phyloP scores from a whole-genome alignment of 805 yeast species.

The Hanseniaspora pseudoguilliermondii region DNA sequence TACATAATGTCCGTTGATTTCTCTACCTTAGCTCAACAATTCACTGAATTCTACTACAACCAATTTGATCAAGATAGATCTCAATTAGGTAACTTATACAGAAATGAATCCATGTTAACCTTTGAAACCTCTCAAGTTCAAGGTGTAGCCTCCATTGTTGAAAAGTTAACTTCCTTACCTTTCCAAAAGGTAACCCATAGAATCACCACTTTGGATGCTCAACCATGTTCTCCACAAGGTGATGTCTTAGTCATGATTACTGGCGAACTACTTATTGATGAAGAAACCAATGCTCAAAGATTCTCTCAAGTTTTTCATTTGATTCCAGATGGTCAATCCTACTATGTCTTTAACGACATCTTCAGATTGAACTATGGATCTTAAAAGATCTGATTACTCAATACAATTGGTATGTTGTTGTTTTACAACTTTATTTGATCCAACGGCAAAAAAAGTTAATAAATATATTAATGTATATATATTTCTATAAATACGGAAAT shows the following conservation, averaged over 20 bases:
- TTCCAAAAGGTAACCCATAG: constrained; percentile 88
- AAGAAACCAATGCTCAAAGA: constrained; percentile 89
- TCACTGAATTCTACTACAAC: constrained; percentile 87
- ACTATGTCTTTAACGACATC: constrained; percentile 91
- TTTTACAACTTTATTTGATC: neutral
- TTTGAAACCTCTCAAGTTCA: constrained; percentile 89
- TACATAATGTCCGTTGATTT: constrained; percentile 30
- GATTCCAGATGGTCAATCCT: constrained; percentile 81
- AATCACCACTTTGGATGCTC: constrained; percentile 91
- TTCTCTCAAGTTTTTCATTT: constrained; percentile 96
- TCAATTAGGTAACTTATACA: constrained; percentile 83
- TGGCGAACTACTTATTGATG: constrained; percentile 82
- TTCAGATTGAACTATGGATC: constrained; percentile 83
- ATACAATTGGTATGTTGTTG: neutral
- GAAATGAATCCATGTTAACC: constrained; percentile 95
- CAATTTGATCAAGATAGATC: constrained; percentile 89
- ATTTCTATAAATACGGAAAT: neutral
- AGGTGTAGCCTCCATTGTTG: constrained; percentile 87
- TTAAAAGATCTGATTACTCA: constrained; percentile 21
- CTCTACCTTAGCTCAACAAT: constrained; percentile 52
- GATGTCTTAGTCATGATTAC: constrained; percentile 96
- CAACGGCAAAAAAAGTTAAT: neutral
- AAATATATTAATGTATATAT: neutral
- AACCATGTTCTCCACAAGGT: constrained; percentile 86
- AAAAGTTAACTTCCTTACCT: constrained; percentile 78